Conservation (phyloP, 768 basidiomycete species). For the Serendipita sp. region DNA sequence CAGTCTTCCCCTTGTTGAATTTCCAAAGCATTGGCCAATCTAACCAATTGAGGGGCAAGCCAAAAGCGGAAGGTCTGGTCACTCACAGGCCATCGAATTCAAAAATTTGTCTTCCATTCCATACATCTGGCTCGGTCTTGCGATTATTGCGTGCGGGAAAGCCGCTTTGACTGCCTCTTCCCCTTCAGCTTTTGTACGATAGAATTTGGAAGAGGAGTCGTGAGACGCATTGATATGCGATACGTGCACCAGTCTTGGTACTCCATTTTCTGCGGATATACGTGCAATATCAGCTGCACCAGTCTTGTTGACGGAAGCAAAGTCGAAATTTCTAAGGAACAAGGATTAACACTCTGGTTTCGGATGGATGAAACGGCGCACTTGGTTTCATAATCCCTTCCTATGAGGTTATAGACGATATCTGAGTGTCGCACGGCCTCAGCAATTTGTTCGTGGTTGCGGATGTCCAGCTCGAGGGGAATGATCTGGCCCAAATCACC, state of each 20-base stretch:
- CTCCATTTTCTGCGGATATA: constrained; percentile 59
- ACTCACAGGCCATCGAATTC: constrained; percentile 80
- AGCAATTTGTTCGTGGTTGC: constrained; percentile 77
- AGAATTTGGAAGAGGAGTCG: constrained; percentile 65
- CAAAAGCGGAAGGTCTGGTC: neutral
- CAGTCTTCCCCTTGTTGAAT: constrained; percentile 75
- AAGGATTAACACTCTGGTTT: neutral
- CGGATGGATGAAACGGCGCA: constrained; percentile 21
- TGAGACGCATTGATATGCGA: constrained; percentile 86
- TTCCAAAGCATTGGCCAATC: constrained; percentile 91
- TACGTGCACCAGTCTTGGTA: constrained; percentile 78
- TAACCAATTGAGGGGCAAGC: constrained; percentile 18
- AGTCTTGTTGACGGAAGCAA: constrained; percentile 58
- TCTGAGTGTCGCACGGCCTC: constrained; percentile 92
- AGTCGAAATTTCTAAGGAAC: constrained; percentile 65
- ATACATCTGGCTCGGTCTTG: constrained; percentile 71
- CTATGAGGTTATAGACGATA: constrained; percentile 90
- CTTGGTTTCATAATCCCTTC: constrained; percentile 93
- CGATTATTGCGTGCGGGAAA: constrained; percentile 76
- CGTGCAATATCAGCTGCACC: constrained; percentile 79
- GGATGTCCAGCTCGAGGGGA: constrained; percentile 92
- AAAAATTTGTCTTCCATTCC: constrained; percentile 93
- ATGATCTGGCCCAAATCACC: constrained; percentile 96
- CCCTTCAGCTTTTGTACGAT: constrained; percentile 78
- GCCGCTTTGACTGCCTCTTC: constrained; percentile 72